A percentile compares a stretch with the other conserved stretches of the same genome.
Conservation (phyloP, 352 stramenopile species). For the Thalassiosira hispida region DNA sequence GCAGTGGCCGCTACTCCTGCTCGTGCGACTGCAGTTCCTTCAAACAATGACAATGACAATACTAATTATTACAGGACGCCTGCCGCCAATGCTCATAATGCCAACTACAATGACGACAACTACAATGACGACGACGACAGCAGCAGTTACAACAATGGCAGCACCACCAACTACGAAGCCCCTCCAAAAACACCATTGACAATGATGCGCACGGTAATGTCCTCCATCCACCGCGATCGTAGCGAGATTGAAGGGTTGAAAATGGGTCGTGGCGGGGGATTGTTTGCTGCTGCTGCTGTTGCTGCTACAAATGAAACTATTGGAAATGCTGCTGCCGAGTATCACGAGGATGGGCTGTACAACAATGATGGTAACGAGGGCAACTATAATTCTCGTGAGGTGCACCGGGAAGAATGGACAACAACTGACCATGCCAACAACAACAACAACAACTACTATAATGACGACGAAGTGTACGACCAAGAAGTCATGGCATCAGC, state of each 20-base stretch:
- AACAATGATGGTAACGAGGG: too few relatives aligned
- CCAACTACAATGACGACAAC: background rate
- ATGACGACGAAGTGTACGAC: background rate
- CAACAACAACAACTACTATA: slow-evolving; percentile 4
- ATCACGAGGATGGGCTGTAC: too few relatives aligned
- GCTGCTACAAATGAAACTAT: background rate
- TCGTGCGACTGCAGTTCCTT: too few relatives aligned
- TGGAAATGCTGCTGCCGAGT: background rate
- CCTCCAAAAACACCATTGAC: slow-evolving; percentile 47
- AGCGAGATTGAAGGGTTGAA: slow-evolving; percentile 33
- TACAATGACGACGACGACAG: slow-evolving; percentile 1
- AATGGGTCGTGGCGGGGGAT: background rate
- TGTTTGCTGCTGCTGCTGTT: slow-evolving; percentile 8
- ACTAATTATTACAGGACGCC: background rate
- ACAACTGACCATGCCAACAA: too few relatives aligned
- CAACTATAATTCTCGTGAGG: too few relatives aligned
- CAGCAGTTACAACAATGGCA: background rate
- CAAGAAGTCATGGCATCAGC: background rate
- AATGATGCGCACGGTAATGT: slow-evolving; percentile 45
- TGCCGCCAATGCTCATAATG: background rate
- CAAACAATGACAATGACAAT: background rate
- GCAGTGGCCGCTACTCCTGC: too few relatives aligned
- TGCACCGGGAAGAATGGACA: too few relatives aligned
- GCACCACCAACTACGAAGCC: background rate
- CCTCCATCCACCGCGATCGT: slow-evolving; percentile 35